Evolutionary conservation across 345 rosid genomes (phyloP), one percentile per base, ranked within the genome.

Genomic region (Diplotaxis tenuifolia): DNA sequence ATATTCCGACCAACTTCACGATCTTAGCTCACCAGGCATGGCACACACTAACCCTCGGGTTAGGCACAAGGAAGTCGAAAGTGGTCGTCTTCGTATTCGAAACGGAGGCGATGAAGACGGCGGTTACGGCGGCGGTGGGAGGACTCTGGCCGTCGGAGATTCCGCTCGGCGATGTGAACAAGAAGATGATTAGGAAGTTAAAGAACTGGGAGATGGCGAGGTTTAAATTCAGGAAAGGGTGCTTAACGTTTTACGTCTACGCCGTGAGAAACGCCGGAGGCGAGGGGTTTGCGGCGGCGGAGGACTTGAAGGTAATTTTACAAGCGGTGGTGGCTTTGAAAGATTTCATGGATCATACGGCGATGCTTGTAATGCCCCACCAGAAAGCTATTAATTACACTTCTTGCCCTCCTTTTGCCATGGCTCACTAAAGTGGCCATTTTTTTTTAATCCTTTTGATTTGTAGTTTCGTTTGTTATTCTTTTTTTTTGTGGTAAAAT

Each of bases 261-360:
- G 99, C 96, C 0, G 96, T 88, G 64, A 82, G 93, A 61, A 65
- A 81, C 7, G 62, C 50, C 10, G 97, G 96, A 0, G 75, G 23
- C 19, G 9, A 78, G 15, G 96, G 96, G 0, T 94, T 94, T 42
- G 73, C 83, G 29, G 82, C 86, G 20, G 93, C 87, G 14, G 92
- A 89, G 67, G 99, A 94, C 63, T 73, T 94, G 23, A 85, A 91
- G 72, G 77, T 79, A 23, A 83, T 94, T 19, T 78, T 94, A 32
- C 87, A 94, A 63, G 91, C 98, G 38, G 98, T 94, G 72, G 89
- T 86, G 34, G 84, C 88, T 32, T 88, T 94, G 19, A 91, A 89
- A 60, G 97, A 94, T 81, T 94, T 94, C 85, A 79, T 94, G 88
- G 99, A 94, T 83, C 97, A 94, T 67, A 94, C 97, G 8, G 86